A percentile compares a stretch with the other conserved stretches of the same genome.
These are phyloP conservation scores for Cordyceps pruinosa DNA, from an alignment of 2,329 filamentous ascomycete genomes.

Conservation along the genomic window DNA sequence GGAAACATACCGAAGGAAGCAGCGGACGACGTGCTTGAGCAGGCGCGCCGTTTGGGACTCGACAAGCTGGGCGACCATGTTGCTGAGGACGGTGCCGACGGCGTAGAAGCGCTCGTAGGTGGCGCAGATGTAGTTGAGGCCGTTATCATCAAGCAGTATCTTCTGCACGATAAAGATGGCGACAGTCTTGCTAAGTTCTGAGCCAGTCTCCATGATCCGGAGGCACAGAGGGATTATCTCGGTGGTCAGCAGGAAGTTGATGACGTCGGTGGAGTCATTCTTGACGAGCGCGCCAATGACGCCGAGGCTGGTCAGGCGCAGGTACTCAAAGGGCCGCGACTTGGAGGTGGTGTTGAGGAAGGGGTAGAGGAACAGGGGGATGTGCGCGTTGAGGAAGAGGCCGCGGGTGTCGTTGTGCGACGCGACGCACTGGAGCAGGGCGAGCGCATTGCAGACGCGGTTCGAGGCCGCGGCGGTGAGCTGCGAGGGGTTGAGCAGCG, in stretches of 20 bases:
- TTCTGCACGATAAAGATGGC: constrained; percentile 99
- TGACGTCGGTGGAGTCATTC: constrained; percentile 97
- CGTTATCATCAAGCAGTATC: constrained; percentile 93
- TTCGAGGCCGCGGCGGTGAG: constrained; percentile 96
- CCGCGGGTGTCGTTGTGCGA: constrained; percentile 95
- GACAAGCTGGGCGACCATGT: constrained; percentile 96
- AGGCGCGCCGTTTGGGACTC: constrained; percentile 95
- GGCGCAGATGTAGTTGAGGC: constrained; percentile 95
- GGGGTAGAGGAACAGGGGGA: constrained; percentile 93
- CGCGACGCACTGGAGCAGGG: constrained; percentile 91
- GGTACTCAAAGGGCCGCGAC: constrained; percentile 93
- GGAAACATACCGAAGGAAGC: constrained; percentile 74
- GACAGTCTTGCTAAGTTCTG: constrained; percentile 96
- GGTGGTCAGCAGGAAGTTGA: constrained; percentile 96
- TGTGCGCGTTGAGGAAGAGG: constrained; percentile 91
- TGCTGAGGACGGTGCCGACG: constrained; percentile 92
- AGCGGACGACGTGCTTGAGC: constrained; percentile 94
- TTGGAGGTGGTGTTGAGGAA: constrained; percentile 99
- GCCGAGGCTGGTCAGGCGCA: constrained; percentile 88
- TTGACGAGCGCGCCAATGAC: constrained; percentile 97
- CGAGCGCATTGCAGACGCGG: constrained; percentile 93
- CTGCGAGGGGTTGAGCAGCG: constrained; percentile 90
- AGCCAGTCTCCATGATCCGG: constrained; percentile 98
- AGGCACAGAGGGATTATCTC: constrained; percentile 98
- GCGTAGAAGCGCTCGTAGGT: constrained; percentile 98